Base-by-base conservation (phyloP, 306 rosid genomes). In the Vachellia pachyceras region DNA sequence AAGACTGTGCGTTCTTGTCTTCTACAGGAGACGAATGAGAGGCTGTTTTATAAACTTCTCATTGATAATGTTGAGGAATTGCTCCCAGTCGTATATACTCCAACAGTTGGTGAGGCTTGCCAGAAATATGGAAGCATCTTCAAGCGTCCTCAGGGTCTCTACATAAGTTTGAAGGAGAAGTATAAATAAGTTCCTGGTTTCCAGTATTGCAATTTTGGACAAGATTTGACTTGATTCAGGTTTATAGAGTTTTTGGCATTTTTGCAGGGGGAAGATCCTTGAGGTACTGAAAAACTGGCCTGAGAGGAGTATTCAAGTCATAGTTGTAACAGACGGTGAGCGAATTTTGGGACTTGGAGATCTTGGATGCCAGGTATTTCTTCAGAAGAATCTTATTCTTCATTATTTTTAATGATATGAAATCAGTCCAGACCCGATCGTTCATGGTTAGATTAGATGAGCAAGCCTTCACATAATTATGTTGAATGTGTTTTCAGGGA, bases 281-380 rank as follows among this genome's bases (percentile, higher is more conserved):
- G 98, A 93, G 90, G 99, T 96, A 60, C 81, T 96, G 76, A 96
- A 93, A 86, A 96, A 96, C 82, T 96, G 99, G 99, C 97, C 99
- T 10, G 94, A 89, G 82, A 93, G 85, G 82, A 84, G 77, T 69
- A 77, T 91, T 83, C 95, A 89, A 77, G 95, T 89, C 17, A 91
- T 91, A 75, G 95, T 91, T 39, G 98, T 96, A 60, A 95, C 99
- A 37, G 98, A 93, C 70, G 99, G 99, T 41, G 99, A 95, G 86
- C 85, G 99, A 65, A 95, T 93, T 82, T 79, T 95, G 87, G 99
- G 99, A 69, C 99, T 95, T 33, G 99, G 99, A 20, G 99, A 95
- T 90, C 96, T 96, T 61, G 98, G 99, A 77, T 92, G 98, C 85
- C 99, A 96, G 98, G 99, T 95, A 83, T 57, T 47, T 83, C 55